phyloP scores from a whole-genome alignment of 345 rosid genomes.

The Combretum micranthum region DNA sequence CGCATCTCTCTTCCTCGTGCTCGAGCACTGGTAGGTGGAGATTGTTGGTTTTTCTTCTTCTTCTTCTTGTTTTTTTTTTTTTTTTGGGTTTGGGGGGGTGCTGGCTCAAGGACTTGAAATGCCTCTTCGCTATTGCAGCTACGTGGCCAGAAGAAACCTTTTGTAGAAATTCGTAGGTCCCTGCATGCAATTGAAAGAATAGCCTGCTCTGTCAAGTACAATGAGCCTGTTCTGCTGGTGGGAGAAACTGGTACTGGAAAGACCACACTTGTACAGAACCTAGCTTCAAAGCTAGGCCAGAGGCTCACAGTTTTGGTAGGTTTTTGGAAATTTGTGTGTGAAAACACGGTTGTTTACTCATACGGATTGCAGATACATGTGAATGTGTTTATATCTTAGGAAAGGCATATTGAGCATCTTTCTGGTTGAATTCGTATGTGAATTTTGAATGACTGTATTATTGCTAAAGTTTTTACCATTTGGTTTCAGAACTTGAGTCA shows the following conservation, averaged over 20 bases:
- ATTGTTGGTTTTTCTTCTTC: constrained; percentile 2
- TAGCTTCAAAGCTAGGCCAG: constrained; percentile 78
- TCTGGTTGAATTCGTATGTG: no score
- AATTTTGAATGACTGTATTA: no score
- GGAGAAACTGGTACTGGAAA: constrained; percentile 99
- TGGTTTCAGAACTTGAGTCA: constrained; percentile 84
- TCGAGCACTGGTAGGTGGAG: constrained; percentile 33
- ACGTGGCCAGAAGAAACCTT: constrained; percentile 37
- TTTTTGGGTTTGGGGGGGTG: no score
- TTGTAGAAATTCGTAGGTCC: constrained; percentile 76
- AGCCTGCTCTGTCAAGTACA: constrained; percentile 74
- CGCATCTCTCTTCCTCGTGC: constrained; percentile 55
- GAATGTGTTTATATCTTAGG: no score
- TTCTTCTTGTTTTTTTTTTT: constrained; percentile 22
- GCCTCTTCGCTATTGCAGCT: constrained; percentile 32
- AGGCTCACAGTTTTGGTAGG: constrained; percentile 86
- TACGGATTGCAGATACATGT: not conserved
- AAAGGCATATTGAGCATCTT: no score
- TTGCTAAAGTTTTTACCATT: not conserved
- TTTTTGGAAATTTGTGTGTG: not conserved
- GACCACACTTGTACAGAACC: constrained; percentile 90
- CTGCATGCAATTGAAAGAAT: constrained; percentile 69
- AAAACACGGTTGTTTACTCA: not conserved
- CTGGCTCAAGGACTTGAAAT: constrained; percentile 8
- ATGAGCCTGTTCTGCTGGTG: constrained; percentile 91